Conservation (phyloP, 2,329 filamentous ascomycete genomes). For the Trichoderma cornu-damae region DNA sequence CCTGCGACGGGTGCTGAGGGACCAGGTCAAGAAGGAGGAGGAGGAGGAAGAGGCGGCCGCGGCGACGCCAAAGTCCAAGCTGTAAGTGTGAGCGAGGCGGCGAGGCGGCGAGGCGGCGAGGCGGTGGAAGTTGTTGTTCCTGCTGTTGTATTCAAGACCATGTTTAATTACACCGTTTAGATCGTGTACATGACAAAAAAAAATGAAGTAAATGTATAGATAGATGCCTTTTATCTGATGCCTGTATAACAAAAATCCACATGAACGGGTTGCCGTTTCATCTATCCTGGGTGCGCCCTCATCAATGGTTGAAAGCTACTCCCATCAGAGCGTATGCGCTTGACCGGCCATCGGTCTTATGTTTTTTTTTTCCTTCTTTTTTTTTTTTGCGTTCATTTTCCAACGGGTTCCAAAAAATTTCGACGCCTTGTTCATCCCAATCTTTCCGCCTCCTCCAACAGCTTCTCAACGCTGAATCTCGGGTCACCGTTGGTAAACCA, state of each 20-base stretch:
- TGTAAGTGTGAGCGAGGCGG: slow-evolving; percentile 27
- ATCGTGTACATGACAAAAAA: background rate
- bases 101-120: background rate
- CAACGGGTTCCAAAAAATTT: background rate
- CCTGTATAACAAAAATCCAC: slow-evolving; percentile 6
- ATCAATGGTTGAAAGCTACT: too few species aligned
- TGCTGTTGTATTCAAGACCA: background rate
- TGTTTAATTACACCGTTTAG: slow-evolving; percentile 4
- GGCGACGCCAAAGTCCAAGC: slow-evolving; percentile 29
- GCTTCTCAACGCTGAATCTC: slow-evolving; percentile 73
- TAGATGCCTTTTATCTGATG: background rate
- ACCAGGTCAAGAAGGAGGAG: slow-evolving; percentile 36
- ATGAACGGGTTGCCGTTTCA: background rate
- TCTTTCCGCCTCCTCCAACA: slow-evolving; percentile 87
- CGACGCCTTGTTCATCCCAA: slow-evolving; percentile 44
- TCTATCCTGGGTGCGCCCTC: background rate
- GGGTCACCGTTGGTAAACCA: slow-evolving; percentile 76
- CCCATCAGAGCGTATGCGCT: background rate
- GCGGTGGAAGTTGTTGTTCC: background rate
- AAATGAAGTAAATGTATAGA: too few species aligned
- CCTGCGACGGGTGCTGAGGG: slow-evolving; percentile 46
- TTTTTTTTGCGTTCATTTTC: too few species aligned
- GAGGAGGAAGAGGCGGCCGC: slow-evolving; percentile 4
- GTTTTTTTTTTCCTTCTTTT: too few species aligned
- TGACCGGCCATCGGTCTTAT: background rate